Percentiles rank a stretch among this genome's conserved stretches.
phyloP scores from a whole-genome alignment of 2,329 filamentous ascomycete genomes.

The Rhynchosporium agropyri region DNA sequence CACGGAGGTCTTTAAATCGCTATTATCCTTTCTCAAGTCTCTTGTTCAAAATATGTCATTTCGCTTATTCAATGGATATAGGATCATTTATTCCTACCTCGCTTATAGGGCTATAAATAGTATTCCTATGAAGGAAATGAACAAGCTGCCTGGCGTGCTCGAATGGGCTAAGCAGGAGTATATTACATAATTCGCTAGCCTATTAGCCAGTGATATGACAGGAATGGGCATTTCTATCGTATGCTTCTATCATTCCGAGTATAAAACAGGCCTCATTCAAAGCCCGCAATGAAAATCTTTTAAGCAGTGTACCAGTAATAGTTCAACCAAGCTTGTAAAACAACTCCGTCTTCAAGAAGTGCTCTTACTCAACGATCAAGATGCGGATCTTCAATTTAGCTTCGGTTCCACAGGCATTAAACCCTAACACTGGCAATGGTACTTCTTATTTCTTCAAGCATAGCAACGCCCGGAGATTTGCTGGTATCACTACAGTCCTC shows the following conservation, averaged over 20 bases:
- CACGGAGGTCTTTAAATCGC: conserved; percentile 25
- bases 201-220: neutral
- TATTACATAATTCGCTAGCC: conserved; percentile 8
- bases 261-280: neutral
- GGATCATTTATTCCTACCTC: conserved; percentile 16
- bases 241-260: neutral
- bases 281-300: neutral
- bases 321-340: conserved; percentile 4
- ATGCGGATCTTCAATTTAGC: conserved; percentile 24
- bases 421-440: neutral
- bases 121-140: conserved; percentile 21
- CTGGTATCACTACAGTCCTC: conserved; percentile 54
- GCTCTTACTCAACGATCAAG: conserved; percentile 17
- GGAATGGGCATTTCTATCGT: neutral
- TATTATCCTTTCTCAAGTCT: neutral
- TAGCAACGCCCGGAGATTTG: conserved; percentile 48
- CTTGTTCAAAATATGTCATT: neutral
- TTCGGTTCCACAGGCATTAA: conserved; percentile 18
- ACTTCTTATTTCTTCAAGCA: conserved; percentile 6
- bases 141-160: conserved; percentile 23
- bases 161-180: conserved; percentile 22
- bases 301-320: neutral
- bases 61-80: neutral
- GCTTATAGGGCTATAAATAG: conserved; percentile 21
- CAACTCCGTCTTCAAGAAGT: conserved; percentile 22